Base-by-base conservation (phyloP, 768 basidiomycete genomes). In the Leccinellum albellum region DNA sequence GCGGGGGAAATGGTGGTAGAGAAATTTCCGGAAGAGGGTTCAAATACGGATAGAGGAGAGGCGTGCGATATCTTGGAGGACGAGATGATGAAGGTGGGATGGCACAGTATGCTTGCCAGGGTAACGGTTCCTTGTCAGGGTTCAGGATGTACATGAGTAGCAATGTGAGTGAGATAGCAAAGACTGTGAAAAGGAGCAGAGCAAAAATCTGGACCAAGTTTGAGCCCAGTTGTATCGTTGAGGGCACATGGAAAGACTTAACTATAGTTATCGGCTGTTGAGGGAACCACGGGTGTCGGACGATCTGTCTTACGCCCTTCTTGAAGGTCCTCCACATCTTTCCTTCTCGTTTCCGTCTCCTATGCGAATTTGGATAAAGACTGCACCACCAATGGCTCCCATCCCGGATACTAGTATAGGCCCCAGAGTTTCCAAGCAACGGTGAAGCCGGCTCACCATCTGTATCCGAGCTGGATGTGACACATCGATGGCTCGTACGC, bases 51-150 rank as follows among this genome's bases (percentile, higher is more conserved):
- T 68, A 80, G 59, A 64, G 70, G 67, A 76, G 68, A 21, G 79
- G 63, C 8, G 78, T 65, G 53, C 76, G 68, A 58, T 80, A 64
- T 61, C 77, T 74, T 51, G 82, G 74, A 66, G 75, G 71, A 51
- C 76, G 65, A 60, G 79, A 76, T 56, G 77, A 67, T 15, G 70
- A 62, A 49, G 79, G 81, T 5, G 87, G 88, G 54, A 85, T 79
- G 23, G 89, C 83, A 74, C 96, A 98, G 70, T 96, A 97, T 21
- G 88, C 85, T 64, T 94, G 85, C 94, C 94, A 98, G 47, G 94
- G 94, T 7, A 97, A 76, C 21, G 94, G 89, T 52, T 89, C 87
- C 72, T 97, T 98, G 80, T 98, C 96, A 56, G 94, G 95, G 70
- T 97, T 95, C 68, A 98, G 82, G 59, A 95, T 82, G 73, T 97